phyloP scores from a whole-genome alignment of 1,284 basidiomycete species.

The Sporisorium reilianum region DNA sequence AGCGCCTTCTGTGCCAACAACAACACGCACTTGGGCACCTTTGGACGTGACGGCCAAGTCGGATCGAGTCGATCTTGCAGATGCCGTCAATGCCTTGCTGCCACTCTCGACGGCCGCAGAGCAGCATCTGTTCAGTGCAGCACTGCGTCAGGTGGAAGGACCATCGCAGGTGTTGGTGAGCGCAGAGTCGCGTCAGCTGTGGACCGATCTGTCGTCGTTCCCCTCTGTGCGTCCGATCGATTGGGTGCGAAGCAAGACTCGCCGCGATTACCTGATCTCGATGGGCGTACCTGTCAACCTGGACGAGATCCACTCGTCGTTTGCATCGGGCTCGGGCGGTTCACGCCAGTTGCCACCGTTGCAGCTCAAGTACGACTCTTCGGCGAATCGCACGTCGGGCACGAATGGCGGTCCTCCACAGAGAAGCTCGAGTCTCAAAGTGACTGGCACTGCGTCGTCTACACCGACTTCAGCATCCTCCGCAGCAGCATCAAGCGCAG shows the following conservation, averaged over 20 bases:
- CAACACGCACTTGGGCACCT: slow-evolving; percentile 26
- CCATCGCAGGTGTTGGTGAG: slow-evolving; percentile 55
- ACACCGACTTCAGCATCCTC: background rate
- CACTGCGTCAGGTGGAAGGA: slow-evolving; percentile 56
- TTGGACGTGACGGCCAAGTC: slow-evolving; percentile 35
- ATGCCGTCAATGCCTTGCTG: slow-evolving; percentile 22
- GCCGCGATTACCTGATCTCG: slow-evolving; percentile 63
- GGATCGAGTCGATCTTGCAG: slow-evolving; percentile 22
- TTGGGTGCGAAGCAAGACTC: slow-evolving; percentile 62
- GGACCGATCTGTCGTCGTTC: slow-evolving; percentile 30
- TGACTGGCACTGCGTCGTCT: slow-evolving; percentile 4
- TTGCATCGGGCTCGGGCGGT: slow-evolving; percentile 24
- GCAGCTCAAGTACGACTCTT: slow-evolving; percentile 53
- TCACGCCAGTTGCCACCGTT: slow-evolving; percentile 53
- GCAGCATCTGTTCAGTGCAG: slow-evolving; percentile 22
- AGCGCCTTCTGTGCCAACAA: slow-evolving; percentile 3
- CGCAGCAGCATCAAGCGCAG: slow-evolving; percentile 11
- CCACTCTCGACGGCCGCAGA: slow-evolving; percentile 40
- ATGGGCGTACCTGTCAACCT: slow-evolving; percentile 67
- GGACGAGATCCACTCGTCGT: slow-evolving; percentile 60
- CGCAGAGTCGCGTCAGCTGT: slow-evolving; percentile 38
- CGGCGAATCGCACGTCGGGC: slow-evolving; percentile 8
- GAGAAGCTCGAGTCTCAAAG: slow-evolving; percentile 34
- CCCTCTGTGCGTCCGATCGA: slow-evolving; percentile 57
- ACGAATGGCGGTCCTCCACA: slow-evolving; percentile 13